Evolutionary conservation across 1,284 basidiomycete species (phyloP).

Genomic region (Calocybe gambosa): DNA sequence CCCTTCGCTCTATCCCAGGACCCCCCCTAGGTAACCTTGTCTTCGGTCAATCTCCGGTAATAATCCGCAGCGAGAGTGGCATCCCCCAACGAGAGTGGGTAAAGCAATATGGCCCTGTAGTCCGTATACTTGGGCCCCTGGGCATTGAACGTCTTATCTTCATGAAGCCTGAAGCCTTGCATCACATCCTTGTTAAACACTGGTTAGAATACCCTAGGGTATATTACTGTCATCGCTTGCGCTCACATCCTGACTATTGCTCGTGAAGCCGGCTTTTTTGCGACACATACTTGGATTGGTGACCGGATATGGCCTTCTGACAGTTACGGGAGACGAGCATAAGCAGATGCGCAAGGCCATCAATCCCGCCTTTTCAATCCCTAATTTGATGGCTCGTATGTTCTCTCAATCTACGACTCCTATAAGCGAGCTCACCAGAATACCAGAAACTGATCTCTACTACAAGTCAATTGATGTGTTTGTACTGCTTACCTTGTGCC

Average conservation of each 20-base stretch:
- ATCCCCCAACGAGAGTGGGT: constrained; percentile 42
- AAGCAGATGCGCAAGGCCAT: constrained; percentile 45
- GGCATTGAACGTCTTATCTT: constrained; percentile 42
- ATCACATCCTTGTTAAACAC: constrained; percentile 37
- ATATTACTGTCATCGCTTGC: constrained; percentile 11
- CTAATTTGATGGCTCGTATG: constrained; percentile 42
- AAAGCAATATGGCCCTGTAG: constrained; percentile 37
- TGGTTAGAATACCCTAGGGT: constrained; percentile 43
- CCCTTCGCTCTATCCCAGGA: constrained; percentile 28
- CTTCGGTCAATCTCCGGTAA: constrained; percentile 23
- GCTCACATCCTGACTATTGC: neutral
- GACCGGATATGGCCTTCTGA: constrained; percentile 41
- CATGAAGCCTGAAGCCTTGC: constrained; percentile 36
- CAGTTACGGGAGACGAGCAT: constrained; percentile 42
- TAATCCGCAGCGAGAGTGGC: constrained; percentile 33
- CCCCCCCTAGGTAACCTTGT: constrained; percentile 26
- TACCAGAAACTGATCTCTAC: constrained; percentile 42
- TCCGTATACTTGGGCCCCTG: constrained; percentile 41
- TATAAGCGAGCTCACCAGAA: constrained; percentile 19
- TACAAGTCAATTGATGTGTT: constrained; percentile 40
- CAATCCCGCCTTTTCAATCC: constrained; percentile 45
- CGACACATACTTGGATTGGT: constrained; percentile 37
- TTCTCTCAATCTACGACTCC: constrained; percentile 8
- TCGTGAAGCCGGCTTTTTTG: constrained; percentile 34
- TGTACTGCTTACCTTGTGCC: constrained; percentile 9